A percentile compares a stretch with the other conserved stretches of the same genome.
These are phyloP conservation scores for Saturnispora mendoncae DNA, from an alignment of 805 yeast genomes.

Conservation along the genomic window DNA sequence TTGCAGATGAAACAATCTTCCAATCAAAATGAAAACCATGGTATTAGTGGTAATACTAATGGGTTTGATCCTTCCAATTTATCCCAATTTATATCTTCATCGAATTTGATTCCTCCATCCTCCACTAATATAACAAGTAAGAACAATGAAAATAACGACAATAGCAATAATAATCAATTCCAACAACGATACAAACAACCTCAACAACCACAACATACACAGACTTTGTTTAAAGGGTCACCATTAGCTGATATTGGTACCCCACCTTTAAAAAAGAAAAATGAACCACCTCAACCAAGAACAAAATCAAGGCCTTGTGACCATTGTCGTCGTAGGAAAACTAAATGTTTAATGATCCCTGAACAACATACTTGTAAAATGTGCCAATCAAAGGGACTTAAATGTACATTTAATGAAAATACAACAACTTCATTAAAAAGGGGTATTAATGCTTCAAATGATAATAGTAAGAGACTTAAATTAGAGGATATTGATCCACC, in stretches of 20 bases:
- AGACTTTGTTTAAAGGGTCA: conserved; percentile 1
- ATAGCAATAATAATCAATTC: too few relatives aligned
- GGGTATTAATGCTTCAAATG: conserved; percentile 25
- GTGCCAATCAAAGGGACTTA: conserved; percentile 64
- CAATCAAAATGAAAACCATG: neutral
- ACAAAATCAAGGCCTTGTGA: conserved; percentile 62
- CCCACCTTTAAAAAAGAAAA: conserved; percentile 6
- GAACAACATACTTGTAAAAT: conserved; percentile 58
- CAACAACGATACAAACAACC: too few relatives aligned
- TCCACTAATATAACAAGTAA: conserved; percentile 12
- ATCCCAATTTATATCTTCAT: conserved; percentile 2
- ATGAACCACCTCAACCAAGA: conserved; percentile 32
- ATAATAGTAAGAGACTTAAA: conserved; percentile 23
- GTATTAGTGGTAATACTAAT: conserved; percentile 3
- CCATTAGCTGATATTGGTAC: neutral
- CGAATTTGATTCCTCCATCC: conserved; percentile 1
- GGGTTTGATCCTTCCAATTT: conserved; percentile 2
- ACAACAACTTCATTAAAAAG: conserved; percentile 33
- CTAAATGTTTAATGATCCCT: conserved; percentile 65
- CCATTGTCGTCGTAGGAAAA: conserved; percentile 72
- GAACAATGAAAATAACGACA: neutral
- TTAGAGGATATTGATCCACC: conserved; percentile 32
- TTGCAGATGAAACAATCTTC: conserved; percentile 14
- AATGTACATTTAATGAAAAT: conserved; percentile 66
- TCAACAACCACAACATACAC: neutral